Percentiles rank a stretch among this genome's conserved stretches.
Evolutionary conservation across 768 basidiomycete species (phyloP).

Genomic region (Termitomyces sp.): DNA sequence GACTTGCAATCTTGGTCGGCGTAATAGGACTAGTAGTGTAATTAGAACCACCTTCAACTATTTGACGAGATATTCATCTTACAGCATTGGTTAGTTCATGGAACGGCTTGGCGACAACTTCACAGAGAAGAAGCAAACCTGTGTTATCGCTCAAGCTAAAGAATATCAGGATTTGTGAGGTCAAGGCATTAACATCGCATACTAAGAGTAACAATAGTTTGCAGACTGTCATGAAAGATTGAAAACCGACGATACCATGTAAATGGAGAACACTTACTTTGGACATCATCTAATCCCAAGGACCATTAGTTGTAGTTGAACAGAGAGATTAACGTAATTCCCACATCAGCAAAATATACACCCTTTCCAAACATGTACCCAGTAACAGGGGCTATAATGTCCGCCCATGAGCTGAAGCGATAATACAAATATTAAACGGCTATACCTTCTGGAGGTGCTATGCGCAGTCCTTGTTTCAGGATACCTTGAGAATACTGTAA

Average conservation of each 20-base stretch:
- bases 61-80: conserved; percentile 10
- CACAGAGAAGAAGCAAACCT: conserved; percentile 55
- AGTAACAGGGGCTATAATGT: conserved; percentile 37
- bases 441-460: conserved; percentile 57
- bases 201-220: conserved; percentile 48
- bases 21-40: conserved; percentile 31
- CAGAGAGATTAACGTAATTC: conserved; percentile 10
- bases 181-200: conserved; percentile 12
- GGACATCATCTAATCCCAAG: conserved; percentile 48
- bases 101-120: conserved; percentile 53
- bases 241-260: neutral
- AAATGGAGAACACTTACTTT: conserved; percentile 30
- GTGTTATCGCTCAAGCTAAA: conserved; percentile 42
- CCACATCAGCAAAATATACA: conserved; percentile 58
- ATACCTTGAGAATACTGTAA: conserved; percentile 31
- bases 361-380: conserved; percentile 68
- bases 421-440: neutral
- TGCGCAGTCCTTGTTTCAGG: conserved; percentile 54
- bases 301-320: neutral
- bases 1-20: conserved; percentile 43
- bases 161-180: conserved; percentile 1
- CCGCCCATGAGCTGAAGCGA: neutral
- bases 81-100: conserved; percentile 38
- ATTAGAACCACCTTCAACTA: neutral
- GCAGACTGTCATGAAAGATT: conserved; percentile 34